Percentiles rank a stretch among this genome's conserved stretches.
Conservation (phyloP, 148 eudicot species). For the Vaccinium macrocarpon region DNA sequence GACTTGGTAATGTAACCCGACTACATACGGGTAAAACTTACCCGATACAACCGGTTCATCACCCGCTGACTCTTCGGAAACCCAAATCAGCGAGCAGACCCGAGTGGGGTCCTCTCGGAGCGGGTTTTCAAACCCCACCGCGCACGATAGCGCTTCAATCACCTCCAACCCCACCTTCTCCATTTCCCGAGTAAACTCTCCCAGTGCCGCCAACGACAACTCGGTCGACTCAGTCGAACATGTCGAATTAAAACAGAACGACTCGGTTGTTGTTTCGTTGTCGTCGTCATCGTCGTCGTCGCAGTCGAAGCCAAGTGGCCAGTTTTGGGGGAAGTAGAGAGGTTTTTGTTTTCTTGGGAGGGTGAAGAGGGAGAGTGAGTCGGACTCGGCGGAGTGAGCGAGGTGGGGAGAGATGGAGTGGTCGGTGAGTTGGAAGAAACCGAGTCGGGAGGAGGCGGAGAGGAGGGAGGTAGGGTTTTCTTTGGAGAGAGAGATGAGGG, state of each 20-base stretch:
- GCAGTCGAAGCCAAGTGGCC: conserved; percentile 61
- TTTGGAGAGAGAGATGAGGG: conserved; percentile 37
- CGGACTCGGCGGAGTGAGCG: conserved; percentile 55
- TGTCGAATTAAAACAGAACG: conserved; percentile 48
- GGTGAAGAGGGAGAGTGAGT: conserved; percentile 46
- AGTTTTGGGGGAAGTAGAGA: conserved; percentile 38
- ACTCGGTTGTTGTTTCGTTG: conserved; percentile 17
- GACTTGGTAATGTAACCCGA: conserved; percentile 67
- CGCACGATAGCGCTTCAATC: conserved; percentile 43
- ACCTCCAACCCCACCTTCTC: conserved; percentile 58
- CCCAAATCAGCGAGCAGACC: conserved; percentile 59
- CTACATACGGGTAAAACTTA: conserved; percentile 61
- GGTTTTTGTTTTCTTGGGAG: conserved; percentile 34
- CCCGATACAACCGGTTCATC: conserved; percentile 24
- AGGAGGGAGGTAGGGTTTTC: conserved; percentile 21
- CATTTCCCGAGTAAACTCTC: conserved; percentile 53
- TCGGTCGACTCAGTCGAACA: conserved; percentile 30
- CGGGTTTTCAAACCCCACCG: conserved; percentile 53
- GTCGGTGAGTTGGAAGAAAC: conserved; percentile 65
- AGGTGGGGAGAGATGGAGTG: conserved; percentile 48
- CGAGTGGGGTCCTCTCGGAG: conserved; percentile 24
- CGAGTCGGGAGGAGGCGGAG: conserved; percentile 36
- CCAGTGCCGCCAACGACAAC: conserved; percentile 29
- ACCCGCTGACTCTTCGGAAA: conserved; percentile 35
- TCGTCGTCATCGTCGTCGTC: conserved; percentile 31